Evolutionary conservation across 1,284 basidiomycete genomes (phyloP).

Genomic region (Trametes hirsuta): DNA sequence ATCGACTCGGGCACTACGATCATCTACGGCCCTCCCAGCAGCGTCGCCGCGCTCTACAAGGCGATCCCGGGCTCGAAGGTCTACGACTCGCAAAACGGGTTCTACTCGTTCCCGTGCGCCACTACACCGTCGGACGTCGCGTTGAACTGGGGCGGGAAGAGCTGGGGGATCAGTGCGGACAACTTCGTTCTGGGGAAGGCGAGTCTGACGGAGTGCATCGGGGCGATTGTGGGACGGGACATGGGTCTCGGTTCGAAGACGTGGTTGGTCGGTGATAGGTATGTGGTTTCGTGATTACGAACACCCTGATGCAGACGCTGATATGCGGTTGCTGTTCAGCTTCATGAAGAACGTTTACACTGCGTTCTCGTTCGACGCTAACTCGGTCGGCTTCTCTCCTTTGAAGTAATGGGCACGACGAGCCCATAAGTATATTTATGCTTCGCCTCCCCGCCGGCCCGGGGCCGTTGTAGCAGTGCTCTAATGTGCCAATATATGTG

Average conservation of each 20-base stretch:
- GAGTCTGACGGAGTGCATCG: constrained; percentile 27
- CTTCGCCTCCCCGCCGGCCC: too few relatives aligned
- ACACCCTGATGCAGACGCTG: not conserved
- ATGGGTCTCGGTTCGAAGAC: constrained; percentile 27
- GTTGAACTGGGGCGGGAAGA: constrained; percentile 44
- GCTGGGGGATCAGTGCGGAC: constrained; percentile 39
- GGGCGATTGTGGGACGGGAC: constrained; percentile 29
- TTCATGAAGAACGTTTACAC: constrained; percentile 33
- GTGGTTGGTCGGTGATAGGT: constrained; percentile 34
- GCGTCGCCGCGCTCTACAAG: constrained; percentile 47
- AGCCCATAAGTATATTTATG: too few relatives aligned
- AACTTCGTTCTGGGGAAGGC: constrained; percentile 31
- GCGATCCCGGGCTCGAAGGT: constrained; percentile 41
- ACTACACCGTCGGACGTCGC: constrained; percentile 36
- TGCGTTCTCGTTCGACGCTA: constrained; percentile 27
- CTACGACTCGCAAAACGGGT: constrained; percentile 32
- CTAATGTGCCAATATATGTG: too few relatives aligned
- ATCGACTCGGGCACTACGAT: constrained; percentile 44
- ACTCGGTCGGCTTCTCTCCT: constrained; percentile 29
- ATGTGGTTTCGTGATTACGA: not conserved
- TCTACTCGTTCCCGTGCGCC: constrained; percentile 45
- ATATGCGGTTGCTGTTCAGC: not conserved
- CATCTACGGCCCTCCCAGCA: constrained; percentile 48
- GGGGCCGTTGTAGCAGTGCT: too few relatives aligned
- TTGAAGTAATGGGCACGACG: constrained; percentile 9